Percentiles rank a stretch among this genome's conserved stretches.
phyloP scores from a whole-genome alignment of 768 basidiomycete species.

The Chiua virens region DNA sequence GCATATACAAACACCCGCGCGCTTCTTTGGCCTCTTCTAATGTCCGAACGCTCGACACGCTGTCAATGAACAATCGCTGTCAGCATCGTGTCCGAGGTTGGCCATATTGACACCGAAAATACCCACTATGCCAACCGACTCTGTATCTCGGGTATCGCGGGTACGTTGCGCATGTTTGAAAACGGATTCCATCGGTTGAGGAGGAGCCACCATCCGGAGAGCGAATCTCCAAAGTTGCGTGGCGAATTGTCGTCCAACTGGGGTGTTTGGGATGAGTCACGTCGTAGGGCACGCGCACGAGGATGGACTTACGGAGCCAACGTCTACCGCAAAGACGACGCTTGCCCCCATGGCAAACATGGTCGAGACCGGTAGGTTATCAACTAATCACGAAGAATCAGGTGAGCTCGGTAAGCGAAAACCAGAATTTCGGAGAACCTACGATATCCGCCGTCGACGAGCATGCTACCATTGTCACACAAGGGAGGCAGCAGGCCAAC shows the following conservation, averaged over 20 bases:
- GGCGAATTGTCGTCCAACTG: conserved; percentile 93
- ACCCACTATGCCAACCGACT: conserved; percentile 92
- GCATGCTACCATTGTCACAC: conserved; percentile 89
- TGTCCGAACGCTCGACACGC: conserved; percentile 93
- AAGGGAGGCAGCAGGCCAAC: conserved; percentile 93
- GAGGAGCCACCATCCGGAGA: conserved; percentile 96
- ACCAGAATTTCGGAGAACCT: conserved; percentile 28
- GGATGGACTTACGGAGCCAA: conserved; percentile 69
- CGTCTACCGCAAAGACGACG: conserved; percentile 90
- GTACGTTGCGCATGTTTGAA: conserved; percentile 71
- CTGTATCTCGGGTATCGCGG: conserved; percentile 92
- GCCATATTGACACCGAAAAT: too few species aligned
- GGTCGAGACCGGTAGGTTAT: conserved; percentile 89
- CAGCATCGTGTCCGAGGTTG: too few species aligned
- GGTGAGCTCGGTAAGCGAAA: conserved; percentile 9
- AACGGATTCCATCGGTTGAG: conserved; percentile 94
- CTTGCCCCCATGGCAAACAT: conserved; percentile 93
- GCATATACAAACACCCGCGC: conserved; percentile 87
- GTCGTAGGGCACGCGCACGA: neutral
- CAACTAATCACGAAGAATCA: conserved; percentile 47
- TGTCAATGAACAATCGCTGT: conserved; percentile 27
- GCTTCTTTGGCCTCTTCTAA: conserved; percentile 93
- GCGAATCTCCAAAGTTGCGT: conserved; percentile 88
- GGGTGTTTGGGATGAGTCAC: neutral
- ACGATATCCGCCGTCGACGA: conserved; percentile 91